Base-by-base conservation (phyloP, 2,329 filamentous ascomycete species). In the Parascedosporium putredinis region DNA sequence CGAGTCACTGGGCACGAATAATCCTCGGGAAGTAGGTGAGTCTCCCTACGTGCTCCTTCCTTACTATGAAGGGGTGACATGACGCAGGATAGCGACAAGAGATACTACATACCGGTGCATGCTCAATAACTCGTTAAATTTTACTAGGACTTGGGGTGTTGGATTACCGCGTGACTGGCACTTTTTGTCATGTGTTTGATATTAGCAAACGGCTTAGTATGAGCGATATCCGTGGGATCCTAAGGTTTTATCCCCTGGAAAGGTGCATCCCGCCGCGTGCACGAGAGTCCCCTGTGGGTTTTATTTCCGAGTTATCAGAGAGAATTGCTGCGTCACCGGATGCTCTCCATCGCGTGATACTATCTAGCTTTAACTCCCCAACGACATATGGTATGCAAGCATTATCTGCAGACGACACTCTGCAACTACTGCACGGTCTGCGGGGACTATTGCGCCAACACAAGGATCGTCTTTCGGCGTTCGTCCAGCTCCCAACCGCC, bases 281-380 rank as follows among this genome's bases (percentile, higher is more conserved):
- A 14, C 68, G 52, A 23, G 52, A 57, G 1, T 55, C 57, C 1
- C 85, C 95, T 57, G 69, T 74, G 18, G 60, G 71, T 0, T 84
- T 95, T 50, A 66, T 94, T 42, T 66, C 70, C 31, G 71, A 77
- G 20, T 62, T 88, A 25, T 70, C 69, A 42, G 67, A 71, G 2
- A 78, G 71, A 52, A 71, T 88, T 53, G 68, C 69, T 50, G 82
- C 76, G 23, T 68, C 80, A 1, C 69, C 79, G 1, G 73, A 74
- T 7, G 77, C 73, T 2, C 71, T 93, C 25, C 91, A 97, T 63
- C 81, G 93, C 44, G 72, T 97, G 33, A 71, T 96, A 43, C 73
- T 97, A n/a, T 91, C 93, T 0, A 83, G 78, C 50, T 73, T 97
- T 8, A 78, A 97, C 22, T 93, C 88, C 3, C 91, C 93, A n/a